Conservation (phyloP, 768 basidiomycete genomes). For the Tricholoma hemisulphureum region DNA sequence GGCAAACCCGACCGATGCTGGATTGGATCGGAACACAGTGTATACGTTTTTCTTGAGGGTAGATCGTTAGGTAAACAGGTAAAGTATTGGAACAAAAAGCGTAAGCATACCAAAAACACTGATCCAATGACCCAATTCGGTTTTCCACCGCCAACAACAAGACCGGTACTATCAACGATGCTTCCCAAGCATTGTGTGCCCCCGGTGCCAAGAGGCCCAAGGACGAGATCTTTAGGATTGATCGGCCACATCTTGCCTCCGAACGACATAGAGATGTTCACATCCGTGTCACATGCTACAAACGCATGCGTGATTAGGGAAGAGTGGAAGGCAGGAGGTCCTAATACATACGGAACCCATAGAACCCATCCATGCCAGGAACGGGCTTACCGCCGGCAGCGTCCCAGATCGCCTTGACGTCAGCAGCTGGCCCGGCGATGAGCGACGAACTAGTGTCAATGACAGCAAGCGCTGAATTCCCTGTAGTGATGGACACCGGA, state of each 20-base stretch:
- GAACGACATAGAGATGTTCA: slow-evolving; percentile 69
- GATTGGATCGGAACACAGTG: slow-evolving; percentile 44
- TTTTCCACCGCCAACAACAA: slow-evolving; percentile 36
- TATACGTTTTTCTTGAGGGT: slow-evolving; percentile 57
- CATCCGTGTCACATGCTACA: slow-evolving; percentile 68
- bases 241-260: slow-evolving; percentile 81
- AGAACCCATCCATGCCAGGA: slow-evolving; percentile 57
- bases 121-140: slow-evolving; percentile 72
- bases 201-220: slow-evolving; percentile 47
- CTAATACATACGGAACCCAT: slow-evolving; percentile 61
- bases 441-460: slow-evolving; percentile 97
- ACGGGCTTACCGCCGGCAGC: slow-evolving; percentile 50
- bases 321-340: neutral
- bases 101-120: slow-evolving; percentile 58
- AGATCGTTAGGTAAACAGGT: neutral
- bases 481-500: slow-evolving; percentile 41
- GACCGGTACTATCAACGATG: slow-evolving; percentile 63
- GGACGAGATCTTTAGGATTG: slow-evolving; percentile 71
- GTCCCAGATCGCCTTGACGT: slow-evolving; percentile 62
- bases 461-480: slow-evolving; percentile 54
- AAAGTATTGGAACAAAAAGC: neutral
- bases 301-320: too few species aligned
- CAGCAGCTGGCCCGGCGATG: slow-evolving; percentile 75
- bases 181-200: slow-evolving; percentile 54
- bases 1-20: slow-evolving; percentile 52